Evolutionary conservation across 495 filamentous ascomycete genomes (phyloP), one percentile per base, ranked within the genome.

Genomic region (Aspergillus taichungensis): DNA sequence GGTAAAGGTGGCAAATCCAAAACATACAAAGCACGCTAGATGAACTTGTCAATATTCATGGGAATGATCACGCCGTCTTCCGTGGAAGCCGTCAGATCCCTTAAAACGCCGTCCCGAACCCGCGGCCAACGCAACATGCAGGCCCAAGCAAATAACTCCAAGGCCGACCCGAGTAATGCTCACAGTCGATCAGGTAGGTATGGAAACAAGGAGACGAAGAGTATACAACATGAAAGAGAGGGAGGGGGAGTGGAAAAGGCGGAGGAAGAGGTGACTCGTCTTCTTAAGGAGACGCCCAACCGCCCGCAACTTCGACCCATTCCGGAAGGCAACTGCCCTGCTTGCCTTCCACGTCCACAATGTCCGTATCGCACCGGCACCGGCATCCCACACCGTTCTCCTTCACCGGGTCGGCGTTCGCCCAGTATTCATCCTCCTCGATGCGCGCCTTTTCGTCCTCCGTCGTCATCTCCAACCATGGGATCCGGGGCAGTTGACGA

Each of bases 371-470:
- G 63, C 92, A 99, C 54, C 83, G 83, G 76, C 92, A 99, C 59
- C 92, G 76, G 69, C 92, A 99, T 30, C 92, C 92, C 13, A 98
- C 92, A 44, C 92, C 92, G 57, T 97, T 97, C 72, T 97, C 90
- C 68, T 90, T 88, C 47, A 83, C 84, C 6, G 78, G 64, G 61
- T 99, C 92, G 55, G 77, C 84, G 13, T 77, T 78, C 27, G 88
- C 88, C 94, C 94, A 99, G 71, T 97, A 99, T 46, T 90, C 83
- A 53, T 97, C 92, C 66, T 99, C 92, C 67, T 95, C 88, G 48
- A 80, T 79, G 30, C 91, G 84, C 68, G 85, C 82, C 66, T 87
- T 88, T 62, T 89, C 84, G 52, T 96, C 87, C 10, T 74, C 59
- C 1, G 88, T 95, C 12, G 88, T 94, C 70, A 65, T 78, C 64